Evolutionary conservation across 441 rosid species (phyloP).

Genomic region (Isatis lusitanica): DNA sequence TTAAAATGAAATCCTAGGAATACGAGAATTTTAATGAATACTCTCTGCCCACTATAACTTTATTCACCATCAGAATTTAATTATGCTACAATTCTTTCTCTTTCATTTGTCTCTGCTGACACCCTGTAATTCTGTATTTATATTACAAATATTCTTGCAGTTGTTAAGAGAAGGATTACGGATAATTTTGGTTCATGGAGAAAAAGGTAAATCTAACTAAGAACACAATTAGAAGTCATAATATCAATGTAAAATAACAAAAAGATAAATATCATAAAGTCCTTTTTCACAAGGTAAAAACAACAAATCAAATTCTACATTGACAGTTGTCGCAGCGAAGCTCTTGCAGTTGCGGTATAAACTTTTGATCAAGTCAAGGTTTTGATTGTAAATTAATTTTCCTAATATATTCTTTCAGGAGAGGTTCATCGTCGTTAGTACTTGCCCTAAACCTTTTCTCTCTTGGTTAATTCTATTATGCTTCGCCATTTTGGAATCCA

Average conservation of each 20-base stretch:
- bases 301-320: background rate
- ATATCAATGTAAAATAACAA: too few species aligned
- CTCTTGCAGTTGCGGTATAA: background rate
- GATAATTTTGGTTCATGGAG: background rate
- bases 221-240: background rate
- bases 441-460: background rate
- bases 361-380: background rate
- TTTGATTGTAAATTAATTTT: background rate
- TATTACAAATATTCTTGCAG: background rate
- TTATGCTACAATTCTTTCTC: background rate
- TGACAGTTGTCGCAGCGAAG: background rate
- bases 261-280: too few species aligned
- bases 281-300: background rate
- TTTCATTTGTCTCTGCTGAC: constrained; percentile 7
- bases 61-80: background rate
- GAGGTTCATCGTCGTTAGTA: constrained; percentile 1
- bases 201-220: background rate
- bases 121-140: background rate
- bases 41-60: constrained; percentile 1
- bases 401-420: background rate
- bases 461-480: too few species aligned
- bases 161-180: background rate
- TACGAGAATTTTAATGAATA: constrained; percentile 17
- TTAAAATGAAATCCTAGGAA: background rate
- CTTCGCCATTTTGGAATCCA: background rate